Percentiles rank a stretch among this genome's conserved stretches.
These are phyloP conservation scores for Beauveria bassiana DNA, from an alignment of 2,329 filamentous ascomycete genomes.

Conservation along the genomic window DNA sequence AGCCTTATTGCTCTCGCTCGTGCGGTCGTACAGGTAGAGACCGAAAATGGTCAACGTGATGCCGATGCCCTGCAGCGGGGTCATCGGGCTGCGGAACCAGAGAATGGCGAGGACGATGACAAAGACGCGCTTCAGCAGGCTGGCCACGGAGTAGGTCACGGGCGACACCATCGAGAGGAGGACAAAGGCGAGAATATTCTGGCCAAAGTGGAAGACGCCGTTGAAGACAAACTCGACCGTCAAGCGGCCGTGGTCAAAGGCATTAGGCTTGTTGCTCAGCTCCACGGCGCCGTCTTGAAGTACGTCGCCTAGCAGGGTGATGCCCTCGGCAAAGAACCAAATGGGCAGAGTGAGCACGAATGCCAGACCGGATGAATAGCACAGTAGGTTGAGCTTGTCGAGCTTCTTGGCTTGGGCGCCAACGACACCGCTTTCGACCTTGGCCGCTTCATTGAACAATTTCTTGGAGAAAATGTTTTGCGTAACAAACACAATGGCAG, in stretches of 20 bases:
- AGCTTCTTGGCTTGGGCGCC: constrained; percentile 64
- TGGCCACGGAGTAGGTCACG: constrained; percentile 94
- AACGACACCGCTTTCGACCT: constrained; percentile 67
- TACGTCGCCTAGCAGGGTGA: constrained; percentile 68
- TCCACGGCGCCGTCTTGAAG: constrained; percentile 72
- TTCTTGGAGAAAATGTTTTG: constrained; percentile 99
- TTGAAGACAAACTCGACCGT: constrained; percentile 92
- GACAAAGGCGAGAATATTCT: constrained; percentile 92
- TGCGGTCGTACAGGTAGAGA: constrained; percentile 91
- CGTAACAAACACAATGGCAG: constrained; percentile 91
- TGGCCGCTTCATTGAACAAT: constrained; percentile 89
- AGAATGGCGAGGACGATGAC: constrained; percentile 91
- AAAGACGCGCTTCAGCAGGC: constrained; percentile 92
- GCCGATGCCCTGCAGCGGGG: constrained; percentile 70
- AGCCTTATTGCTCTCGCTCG: constrained; percentile 78
- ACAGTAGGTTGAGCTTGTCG: constrained; percentile 93
- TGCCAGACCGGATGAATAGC: constrained; percentile 91
- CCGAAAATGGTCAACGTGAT: constrained; percentile 87
- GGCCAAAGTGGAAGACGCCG: constrained; percentile 90
- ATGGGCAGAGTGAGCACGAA: constrained; percentile 83
- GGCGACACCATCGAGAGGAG: constrained; percentile 89
- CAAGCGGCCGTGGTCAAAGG: constrained; percentile 67
- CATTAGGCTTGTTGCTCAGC: constrained; percentile 49
- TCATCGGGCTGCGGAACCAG: constrained; percentile 92
- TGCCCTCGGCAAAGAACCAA: constrained; percentile 88